Percentiles rank a stretch among this genome's conserved stretches.
Evolutionary conservation across 192 early-diverging fungal genomes (phyloP).

Genomic region (Pecoramyces ruminantium): DNA sequence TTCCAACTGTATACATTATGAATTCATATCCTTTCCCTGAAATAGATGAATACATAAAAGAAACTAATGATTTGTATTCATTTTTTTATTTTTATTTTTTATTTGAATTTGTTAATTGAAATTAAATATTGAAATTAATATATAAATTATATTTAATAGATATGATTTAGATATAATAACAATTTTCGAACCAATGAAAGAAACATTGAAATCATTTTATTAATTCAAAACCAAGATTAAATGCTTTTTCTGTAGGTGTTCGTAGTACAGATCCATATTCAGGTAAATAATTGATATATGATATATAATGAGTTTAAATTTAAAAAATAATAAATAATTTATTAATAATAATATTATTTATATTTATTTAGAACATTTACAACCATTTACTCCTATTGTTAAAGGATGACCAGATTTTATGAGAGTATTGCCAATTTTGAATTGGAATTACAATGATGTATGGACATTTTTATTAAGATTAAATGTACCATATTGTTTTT

Average conservation of each 20-base stretch:
- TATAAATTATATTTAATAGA: constrained; percentile 12
- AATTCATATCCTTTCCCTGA: constrained; percentile 63
- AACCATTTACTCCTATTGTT: constrained; percentile 45
- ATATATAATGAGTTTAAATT: too few relatives aligned
- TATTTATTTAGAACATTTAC: constrained; percentile 17
- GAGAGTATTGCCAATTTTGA: constrained; percentile 79
- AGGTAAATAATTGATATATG: background rate
- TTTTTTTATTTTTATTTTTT: too few relatives aligned
- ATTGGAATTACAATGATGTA: constrained; percentile 72
- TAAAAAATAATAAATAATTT: too few relatives aligned
- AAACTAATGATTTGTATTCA: constrained; percentile 6
- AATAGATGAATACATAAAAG: constrained; percentile 70
- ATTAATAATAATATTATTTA: background rate
- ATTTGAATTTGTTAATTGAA: too few relatives aligned
- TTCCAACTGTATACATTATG: constrained; percentile 58
- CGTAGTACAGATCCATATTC: constrained; percentile 29
- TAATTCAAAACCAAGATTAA: background rate
- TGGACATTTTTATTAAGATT: constrained; percentile 57
- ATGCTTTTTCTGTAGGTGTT: constrained; percentile 7
- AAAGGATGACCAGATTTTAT: constrained; percentile 79
- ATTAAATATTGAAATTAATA: too few relatives aligned
- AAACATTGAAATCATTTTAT: background rate
- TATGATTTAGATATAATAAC: constrained; percentile 52
- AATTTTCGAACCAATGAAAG: constrained; percentile 30
- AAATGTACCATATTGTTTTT: constrained; percentile 61